Conservation (phyloP, 2,329 filamentous ascomycete species). For the Aphanocladium album region DNA sequence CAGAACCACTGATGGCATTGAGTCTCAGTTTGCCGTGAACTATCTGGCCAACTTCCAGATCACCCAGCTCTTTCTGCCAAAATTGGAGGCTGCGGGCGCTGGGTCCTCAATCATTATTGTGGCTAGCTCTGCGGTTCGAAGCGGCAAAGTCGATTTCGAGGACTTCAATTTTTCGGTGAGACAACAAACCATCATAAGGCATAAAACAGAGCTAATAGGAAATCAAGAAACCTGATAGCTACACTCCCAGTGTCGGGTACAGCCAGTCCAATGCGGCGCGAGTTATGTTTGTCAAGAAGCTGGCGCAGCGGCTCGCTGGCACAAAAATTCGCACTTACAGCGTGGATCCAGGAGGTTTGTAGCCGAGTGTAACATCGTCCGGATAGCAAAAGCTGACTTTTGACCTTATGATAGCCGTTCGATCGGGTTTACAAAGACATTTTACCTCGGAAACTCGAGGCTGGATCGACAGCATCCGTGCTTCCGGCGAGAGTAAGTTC, state of each 20-base stretch:
- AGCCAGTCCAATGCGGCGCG: conserved; percentile 15
- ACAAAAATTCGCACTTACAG: conserved; percentile 13
- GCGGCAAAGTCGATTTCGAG: not conserved
- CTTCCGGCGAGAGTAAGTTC: not conserved
- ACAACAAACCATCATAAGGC: not conserved
- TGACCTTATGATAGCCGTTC: not conserved
- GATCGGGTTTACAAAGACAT: not conserved
- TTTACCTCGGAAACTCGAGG: conserved; percentile 28
- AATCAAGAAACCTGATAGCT: conserved; percentile 25
- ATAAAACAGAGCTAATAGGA: conserved; percentile 25
- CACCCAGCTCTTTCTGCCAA: conserved; percentile 32
- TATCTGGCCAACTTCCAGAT: conserved; percentile 50
- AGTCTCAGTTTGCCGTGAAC: conserved; percentile 45
- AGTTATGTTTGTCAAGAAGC: conserved; percentile 12
- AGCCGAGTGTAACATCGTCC: not conserved
- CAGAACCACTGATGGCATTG: conserved; percentile 18
- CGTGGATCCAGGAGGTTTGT: conserved; percentile 15
- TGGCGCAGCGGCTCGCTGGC: conserved; percentile 11
- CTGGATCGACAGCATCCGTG: not conserved
- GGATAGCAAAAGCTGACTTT: not conserved
- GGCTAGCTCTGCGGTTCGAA: not conserved
- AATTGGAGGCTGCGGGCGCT: not conserved
- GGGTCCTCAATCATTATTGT: not conserved
- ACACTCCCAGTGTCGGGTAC: conserved; percentile 7
- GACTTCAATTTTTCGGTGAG: not conserved